Evolutionary conservation across 2,329 filamentous ascomycete genomes (phyloP), one percentile per base, ranked within the genome.

Genomic region (Fusarium vanettenii): DNA sequence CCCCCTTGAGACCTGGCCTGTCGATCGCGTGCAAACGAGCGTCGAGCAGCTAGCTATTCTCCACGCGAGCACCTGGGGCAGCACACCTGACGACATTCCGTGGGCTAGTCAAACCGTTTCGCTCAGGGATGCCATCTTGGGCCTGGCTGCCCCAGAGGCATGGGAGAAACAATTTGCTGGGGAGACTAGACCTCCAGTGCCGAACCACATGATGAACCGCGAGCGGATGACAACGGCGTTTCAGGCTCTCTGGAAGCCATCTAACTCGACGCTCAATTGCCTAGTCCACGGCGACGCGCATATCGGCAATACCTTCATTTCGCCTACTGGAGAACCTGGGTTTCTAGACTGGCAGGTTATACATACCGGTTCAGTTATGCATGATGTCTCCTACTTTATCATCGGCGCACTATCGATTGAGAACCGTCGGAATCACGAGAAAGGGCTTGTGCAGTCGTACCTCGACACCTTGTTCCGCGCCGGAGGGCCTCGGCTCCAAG

Each of bases 261-360:
- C 48, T 4, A 70, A 74, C 33, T 65, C 62, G 5, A 61, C 60
- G 1, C 70, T 71, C 20, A 52, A 27, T 5, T 70, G 29, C 6
- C 16, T 74, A 20, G 14, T 75, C 11, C 71, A 74, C 29, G 69
- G 71, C 2, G 71, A 74, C 9, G 52, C 66, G 3, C 71, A 75
- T 13, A 64, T 59, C 0, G 73, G 73, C 4, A 75, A 75, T 11
- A 55, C 67, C 1, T 74, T 63, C 10, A 31, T 74, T 20, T 25
- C 62, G 9, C 43, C 35, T 2, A 37, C 39, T 4, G 64, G 61
- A 7, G 64, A 66, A 1, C 65, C 70, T 8, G 14, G 41, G 2
- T 75, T 75, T 11, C 48, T 75, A 1, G 70, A 75, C 35, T 75
- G 64, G 72, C 67, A 70, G 14, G 64, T 56, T 2, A 60, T 71